phyloP scores from a whole-genome alignment of 2,329 filamentous ascomycete genomes.

The Calonectria leucothoes region DNA sequence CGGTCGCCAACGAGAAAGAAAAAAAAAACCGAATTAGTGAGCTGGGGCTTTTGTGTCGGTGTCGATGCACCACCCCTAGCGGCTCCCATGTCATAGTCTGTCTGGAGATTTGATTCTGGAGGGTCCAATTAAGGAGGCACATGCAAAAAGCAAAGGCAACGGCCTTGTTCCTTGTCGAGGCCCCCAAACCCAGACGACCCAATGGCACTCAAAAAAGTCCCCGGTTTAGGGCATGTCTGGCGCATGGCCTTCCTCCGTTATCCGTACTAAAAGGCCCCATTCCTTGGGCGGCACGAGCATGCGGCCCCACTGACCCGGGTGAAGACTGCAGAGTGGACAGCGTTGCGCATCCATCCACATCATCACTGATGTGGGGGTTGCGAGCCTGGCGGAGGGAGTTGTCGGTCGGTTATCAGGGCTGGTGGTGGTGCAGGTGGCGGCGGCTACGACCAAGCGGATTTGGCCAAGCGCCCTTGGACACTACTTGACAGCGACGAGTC shows the following conservation, averaged over 20 bases:
- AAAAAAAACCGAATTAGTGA: not conserved
- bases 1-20: not conserved
- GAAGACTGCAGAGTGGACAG: constrained; percentile 8
- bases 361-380: constrained; percentile 28
- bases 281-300: constrained; percentile 30
- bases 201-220: constrained; percentile 29
- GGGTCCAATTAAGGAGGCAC: constrained; percentile 32
- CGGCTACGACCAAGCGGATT: constrained; percentile 17
- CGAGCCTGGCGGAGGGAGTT: constrained; percentile 12
- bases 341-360: constrained; percentile 13
- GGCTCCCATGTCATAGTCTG: constrained; percentile 6
- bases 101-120: constrained; percentile 30
- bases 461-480: not conserved
- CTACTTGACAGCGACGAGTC: constrained; percentile 20
- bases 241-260: constrained; percentile 27
- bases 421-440: constrained; percentile 10
- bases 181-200: constrained; percentile 16
- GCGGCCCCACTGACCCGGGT: constrained; percentile 26
- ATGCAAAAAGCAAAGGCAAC: constrained; percentile 36
- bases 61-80: not conserved
- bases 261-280: constrained; percentile 28
- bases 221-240: constrained; percentile 23
- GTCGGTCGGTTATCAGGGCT: constrained; percentile 6
- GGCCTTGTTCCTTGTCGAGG: constrained; percentile 30
- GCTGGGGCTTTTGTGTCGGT: not conserved